Evolutionary conservation across 163 green algal species (phyloP), one percentile per base, ranked within the genome.

Genomic region (Chloromonas sp.): DNA sequence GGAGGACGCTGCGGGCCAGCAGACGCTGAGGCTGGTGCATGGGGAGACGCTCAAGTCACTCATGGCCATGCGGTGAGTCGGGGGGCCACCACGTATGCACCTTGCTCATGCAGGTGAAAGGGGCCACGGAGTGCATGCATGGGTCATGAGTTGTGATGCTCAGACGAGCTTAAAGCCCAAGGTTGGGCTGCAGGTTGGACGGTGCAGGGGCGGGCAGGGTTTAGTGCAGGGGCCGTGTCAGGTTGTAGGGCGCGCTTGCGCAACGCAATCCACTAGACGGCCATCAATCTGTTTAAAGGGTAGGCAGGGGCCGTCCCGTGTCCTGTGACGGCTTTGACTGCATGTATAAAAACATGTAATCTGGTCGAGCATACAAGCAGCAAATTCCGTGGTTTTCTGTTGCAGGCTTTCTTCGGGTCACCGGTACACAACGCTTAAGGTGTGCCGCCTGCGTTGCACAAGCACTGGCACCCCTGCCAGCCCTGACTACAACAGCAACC

Each of bases 21-120:
- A 83, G 66, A 79, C 59, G 77, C 66, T 90, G 78, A 82, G 87
- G 5, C 79, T 90, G 60, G 81, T 90, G 58, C 82, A 90, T 66
- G 84, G 71, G 0, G 83, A 88, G 80, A 86, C 82, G 13, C 59
- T 90, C 62, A 83, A 85, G 71, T 85, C 82, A 13, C 80, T 88
- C 58, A 15, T 83, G 78, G 8, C 84, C 13, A 66, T 84, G 57
- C 74, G 66, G 81, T 84, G 80, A 57, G 36, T 36, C 36, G 36
- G 36, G 36, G 36, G 36, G 36, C 36, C 36, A 36, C 36, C 36
- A 36, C 36, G 36, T 36, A 36, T 11, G 66, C 66, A 74, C 66
- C 11, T 74, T 74, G 66, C 11, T 11, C 66, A 15, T 15, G 66
- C 66, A 15, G 66, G 5, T 15, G 66, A 11, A 11, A 74, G 66